Percentiles rank a stretch among this genome's conserved stretches.
Evolutionary conservation across 495 filamentous ascomycete genomes (phyloP).

Genomic region (Talaromyces nanjingensis): DNA sequence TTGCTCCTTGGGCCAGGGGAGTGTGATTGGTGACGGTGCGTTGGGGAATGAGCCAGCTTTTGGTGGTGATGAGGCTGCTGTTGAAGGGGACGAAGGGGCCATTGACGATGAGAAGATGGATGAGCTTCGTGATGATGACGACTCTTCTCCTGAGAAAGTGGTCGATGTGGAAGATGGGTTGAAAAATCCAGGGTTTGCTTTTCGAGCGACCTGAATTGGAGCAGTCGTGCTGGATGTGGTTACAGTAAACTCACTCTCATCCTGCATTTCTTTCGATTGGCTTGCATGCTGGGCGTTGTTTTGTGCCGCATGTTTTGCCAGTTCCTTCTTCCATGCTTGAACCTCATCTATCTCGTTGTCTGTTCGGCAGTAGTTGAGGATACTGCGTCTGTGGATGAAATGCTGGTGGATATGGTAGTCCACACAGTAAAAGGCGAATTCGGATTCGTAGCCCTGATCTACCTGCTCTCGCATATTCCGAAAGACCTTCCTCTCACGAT

Average conservation of each 20-base stretch:
- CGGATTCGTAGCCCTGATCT: constrained; percentile 5
- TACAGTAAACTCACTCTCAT: neutral
- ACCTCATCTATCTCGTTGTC: constrained; percentile 21
- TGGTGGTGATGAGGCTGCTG: constrained; percentile 4
- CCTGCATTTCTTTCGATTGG: neutral
- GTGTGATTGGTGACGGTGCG: neutral
- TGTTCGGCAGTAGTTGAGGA: constrained; percentile 23
- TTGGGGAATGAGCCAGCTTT: neutral
- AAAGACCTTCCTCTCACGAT: constrained; percentile 6
- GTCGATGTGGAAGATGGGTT: neutral
- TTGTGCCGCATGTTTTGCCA: constrained; percentile 3
- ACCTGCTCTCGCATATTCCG: neutral
- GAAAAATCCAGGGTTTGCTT: neutral
- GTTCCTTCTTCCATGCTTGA: constrained; percentile 20
- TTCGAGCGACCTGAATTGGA: constrained; percentile 1
- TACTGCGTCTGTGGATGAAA: constrained; percentile 16
- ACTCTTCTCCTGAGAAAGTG: neutral
- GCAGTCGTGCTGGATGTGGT: neutral
- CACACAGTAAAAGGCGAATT: constrained; percentile 25
- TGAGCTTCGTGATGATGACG: neutral
- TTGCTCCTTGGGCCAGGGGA: constrained; percentile 8
- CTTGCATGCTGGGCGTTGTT: neutral
- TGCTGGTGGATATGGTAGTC: constrained; percentile 34
- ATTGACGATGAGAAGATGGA: neutral
- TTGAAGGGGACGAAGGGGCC: constrained; percentile 5